phyloP scores from a whole-genome alignment of 805 yeast species.

The Vanderwaltozyma tropicalis region DNA sequence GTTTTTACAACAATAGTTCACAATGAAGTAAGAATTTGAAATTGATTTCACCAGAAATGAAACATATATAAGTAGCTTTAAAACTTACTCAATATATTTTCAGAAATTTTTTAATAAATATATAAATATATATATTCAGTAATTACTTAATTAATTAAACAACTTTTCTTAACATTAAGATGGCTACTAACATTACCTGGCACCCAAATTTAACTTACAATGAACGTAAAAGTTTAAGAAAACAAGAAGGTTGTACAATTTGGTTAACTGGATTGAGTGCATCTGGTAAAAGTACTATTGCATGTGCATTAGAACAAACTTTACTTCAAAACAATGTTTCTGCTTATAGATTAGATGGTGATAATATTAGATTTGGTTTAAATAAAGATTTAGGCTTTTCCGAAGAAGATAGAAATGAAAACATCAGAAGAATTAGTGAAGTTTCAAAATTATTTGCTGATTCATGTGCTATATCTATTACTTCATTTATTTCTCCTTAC shows the following conservation, averaged over 20 bases:
- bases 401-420: constrained; percentile 86
- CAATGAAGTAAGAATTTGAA: no score
- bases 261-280: constrained; percentile 97
- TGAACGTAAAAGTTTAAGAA: constrained; percentile 62
- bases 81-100: no score
- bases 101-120: no score
- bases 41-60: no score
- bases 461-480: constrained; percentile 75
- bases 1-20: no score
- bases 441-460: constrained; percentile 92
- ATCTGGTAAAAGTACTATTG: constrained; percentile 89
- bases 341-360: constrained; percentile 88
- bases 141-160: no score
- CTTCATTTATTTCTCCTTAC: constrained; percentile 92
- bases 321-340: constrained; percentile 58
- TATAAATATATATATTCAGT: no score
- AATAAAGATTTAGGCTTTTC: constrained; percentile 92
- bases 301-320: constrained; percentile 84
- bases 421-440: constrained; percentile 89
- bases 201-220: constrained; percentile 78
- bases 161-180: constrained; percentile 31
- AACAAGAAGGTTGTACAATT: constrained; percentile 79
- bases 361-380: constrained; percentile 86
- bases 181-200: constrained; percentile 97
- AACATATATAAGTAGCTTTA: no score